Conservation (phyloP, 225 moss, liverwort and hornwort species). For the Antitrichia curtipendula region DNA sequence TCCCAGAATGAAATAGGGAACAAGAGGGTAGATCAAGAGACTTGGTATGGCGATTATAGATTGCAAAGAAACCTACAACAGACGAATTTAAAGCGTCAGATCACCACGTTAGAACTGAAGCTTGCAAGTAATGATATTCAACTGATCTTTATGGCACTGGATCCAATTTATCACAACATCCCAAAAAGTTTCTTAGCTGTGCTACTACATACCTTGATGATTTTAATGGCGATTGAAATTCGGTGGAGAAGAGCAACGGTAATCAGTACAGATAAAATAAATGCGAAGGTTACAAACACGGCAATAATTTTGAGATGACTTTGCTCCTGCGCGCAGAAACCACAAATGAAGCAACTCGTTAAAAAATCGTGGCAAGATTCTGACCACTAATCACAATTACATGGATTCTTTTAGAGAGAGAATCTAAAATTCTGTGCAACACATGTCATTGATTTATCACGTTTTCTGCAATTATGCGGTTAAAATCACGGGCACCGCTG, state of each 20-base stretch:
- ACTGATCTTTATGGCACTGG: fast-evolving
- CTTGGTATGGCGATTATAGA: constrained; percentile 72
- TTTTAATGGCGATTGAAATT: constrained; percentile 53
- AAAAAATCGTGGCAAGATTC: too few relatives aligned
- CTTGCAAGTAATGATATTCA: fast-evolving
- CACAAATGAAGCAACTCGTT: neutral
- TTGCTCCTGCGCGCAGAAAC: constrained; percentile 34
- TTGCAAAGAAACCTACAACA: constrained; percentile 51
- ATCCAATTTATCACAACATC: too few relatives aligned
- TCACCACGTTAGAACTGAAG: too few relatives aligned
- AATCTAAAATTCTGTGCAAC: too few relatives aligned
- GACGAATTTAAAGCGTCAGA: fast-evolving
- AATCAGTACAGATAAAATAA: constrained; percentile 35
- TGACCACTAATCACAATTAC: fast-evolving
- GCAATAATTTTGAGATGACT: constrained; percentile 72
- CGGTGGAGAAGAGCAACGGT: constrained; percentile 73
- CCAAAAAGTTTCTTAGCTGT: fast-evolving
- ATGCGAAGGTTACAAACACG: constrained; percentile 57
- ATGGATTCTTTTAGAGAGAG: neutral
- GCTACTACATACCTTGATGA: constrained; percentile 32
- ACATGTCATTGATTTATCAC: neutral
- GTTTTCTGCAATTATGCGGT: fast-evolving
- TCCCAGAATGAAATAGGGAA: constrained; percentile 40
- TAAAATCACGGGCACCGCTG: neutral
- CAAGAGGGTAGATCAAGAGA: constrained; percentile 64